Base-by-base conservation (phyloP, 2,329 filamentous ascomycete species). In the Hypoxylon rubiginosum region DNA sequence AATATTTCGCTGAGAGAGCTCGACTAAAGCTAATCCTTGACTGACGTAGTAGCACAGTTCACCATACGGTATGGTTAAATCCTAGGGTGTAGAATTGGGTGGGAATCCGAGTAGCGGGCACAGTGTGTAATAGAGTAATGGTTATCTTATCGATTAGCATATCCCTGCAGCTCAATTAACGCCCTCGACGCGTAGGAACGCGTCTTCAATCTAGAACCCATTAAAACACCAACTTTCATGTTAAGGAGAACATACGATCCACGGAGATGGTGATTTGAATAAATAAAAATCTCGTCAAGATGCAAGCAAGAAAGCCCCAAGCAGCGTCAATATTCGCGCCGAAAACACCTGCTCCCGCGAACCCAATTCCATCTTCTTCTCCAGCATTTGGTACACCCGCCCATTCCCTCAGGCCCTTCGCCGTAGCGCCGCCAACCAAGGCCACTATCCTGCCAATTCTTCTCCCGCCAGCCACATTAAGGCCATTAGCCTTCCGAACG, bases 401-500 rank as follows among this genome's bases (percentile, higher is more conserved):
- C 46, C 92, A 96, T 77, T 92, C 94, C 48, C 87, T 96, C 55
- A 87, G 86, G 72, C 88, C 90, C 15, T 90, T 90, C 76, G 82
- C 81, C 34, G 79, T 85, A 67, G 81, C 84, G 26, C 81, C 82
- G 1, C 80, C 84, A 24, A 73, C 77, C 45, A 85, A 87, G 71
- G 85, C 89, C 11, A 84, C 85, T 6, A 92, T 98, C 51, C 85
- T 99, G 1, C 94, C 96, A 3, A 96, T 99, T 62, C 85, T 97
- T 36, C 89, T 99, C 4, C 94, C 95, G 3, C 92, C 94, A 0
- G 89, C 93, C 9, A 97, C 92, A 0, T 83, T 99, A 43, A 87
- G 97, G 67, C 95, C 96, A 2, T 85, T 98, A 19, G 97, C 96
- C 8, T 98, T 99, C 76, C 90, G 96, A 50, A 97, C 93, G 0